These are phyloP conservation scores for Diaporthe nobilis DNA, from an alignment of 2,329 filamentous ascomycete species.

Conservation along the genomic window DNA sequence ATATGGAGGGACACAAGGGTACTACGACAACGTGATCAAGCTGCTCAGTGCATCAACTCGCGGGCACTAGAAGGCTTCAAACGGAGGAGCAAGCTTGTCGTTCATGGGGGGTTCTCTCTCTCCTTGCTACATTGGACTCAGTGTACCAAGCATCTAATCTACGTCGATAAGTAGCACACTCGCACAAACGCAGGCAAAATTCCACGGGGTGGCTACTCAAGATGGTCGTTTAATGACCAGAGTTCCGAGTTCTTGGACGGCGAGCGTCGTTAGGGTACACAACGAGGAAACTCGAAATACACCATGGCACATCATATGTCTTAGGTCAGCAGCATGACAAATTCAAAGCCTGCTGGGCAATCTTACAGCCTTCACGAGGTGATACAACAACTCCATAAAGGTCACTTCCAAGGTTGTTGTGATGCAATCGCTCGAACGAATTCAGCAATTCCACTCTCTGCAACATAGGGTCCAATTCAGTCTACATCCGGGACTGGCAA, in stretches of 20 bases:
- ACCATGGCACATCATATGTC: not conserved
- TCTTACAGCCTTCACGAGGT: not conserved
- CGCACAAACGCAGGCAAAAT: not conserved
- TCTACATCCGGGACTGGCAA: slow-evolving; percentile 80
- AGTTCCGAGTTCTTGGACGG: no score
- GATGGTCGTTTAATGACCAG: not conserved
- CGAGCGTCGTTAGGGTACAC: not conserved
- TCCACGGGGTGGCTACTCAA: not conserved
- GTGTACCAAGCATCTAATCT: not conserved
- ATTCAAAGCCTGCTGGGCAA: not conserved
- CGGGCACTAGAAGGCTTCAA: slow-evolving; percentile 52
- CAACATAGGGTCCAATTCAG: slow-evolving; percentile 44
- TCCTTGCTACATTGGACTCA: not conserved
- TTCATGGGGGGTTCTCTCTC: not conserved
- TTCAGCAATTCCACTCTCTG: not conserved
- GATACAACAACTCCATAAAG: no score
- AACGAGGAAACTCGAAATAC: not conserved
- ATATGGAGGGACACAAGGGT: slow-evolving; percentile 71
- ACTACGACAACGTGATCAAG: slow-evolving; percentile 71
- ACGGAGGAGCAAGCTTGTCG: not conserved
- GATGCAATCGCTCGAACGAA: no score
- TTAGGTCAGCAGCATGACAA: not conserved
- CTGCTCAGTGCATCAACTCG: slow-evolving; percentile 67
- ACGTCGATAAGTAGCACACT: not conserved
- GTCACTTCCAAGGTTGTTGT: not conserved